Evolutionary conservation across 257 asterid species (phyloP).

Genomic region (Solanum pinnatisectum): DNA sequence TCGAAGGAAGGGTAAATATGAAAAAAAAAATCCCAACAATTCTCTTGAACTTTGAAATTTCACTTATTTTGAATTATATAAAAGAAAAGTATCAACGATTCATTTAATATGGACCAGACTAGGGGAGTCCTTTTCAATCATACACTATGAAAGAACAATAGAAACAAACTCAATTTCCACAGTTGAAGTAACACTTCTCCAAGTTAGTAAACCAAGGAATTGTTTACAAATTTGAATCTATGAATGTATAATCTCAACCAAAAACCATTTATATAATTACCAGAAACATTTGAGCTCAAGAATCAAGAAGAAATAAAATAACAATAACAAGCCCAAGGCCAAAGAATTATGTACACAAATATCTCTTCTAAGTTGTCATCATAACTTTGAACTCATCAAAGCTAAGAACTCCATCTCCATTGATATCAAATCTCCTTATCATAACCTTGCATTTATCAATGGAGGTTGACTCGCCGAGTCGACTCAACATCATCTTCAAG

Average conservation of each 20-base stretch:
- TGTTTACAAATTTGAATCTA: background rate
- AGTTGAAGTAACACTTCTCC: background rate
- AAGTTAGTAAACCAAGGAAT: background rate
- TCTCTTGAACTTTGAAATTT: no score
- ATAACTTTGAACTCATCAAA: slow-evolving; percentile 50
- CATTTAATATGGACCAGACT: background rate
- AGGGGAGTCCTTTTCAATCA: background rate
- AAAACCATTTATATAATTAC: background rate
- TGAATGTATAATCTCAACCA: background rate
- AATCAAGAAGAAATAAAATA: background rate
- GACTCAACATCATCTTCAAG: slow-evolving; percentile 39
- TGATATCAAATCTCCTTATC: slow-evolving; percentile 38
- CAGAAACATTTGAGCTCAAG: background rate
- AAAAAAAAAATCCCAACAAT: no score
- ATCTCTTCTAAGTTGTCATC: slow-evolving; percentile 21
- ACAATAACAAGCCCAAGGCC: background rate
- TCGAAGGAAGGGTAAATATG: no score
- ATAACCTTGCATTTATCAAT: slow-evolving; percentile 35
- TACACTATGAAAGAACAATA: background rate
- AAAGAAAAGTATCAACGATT: no score
- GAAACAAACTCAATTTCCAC: background rate
- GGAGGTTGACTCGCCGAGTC: slow-evolving; percentile 34
- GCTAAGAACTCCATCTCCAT: slow-evolving; percentile 47
- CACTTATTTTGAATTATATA: no score
- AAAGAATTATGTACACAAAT: background rate